Evolutionary conservation across 2,329 filamentous ascomycete genomes (phyloP).

Genomic region (Dothideomycetidae sp.): DNA sequence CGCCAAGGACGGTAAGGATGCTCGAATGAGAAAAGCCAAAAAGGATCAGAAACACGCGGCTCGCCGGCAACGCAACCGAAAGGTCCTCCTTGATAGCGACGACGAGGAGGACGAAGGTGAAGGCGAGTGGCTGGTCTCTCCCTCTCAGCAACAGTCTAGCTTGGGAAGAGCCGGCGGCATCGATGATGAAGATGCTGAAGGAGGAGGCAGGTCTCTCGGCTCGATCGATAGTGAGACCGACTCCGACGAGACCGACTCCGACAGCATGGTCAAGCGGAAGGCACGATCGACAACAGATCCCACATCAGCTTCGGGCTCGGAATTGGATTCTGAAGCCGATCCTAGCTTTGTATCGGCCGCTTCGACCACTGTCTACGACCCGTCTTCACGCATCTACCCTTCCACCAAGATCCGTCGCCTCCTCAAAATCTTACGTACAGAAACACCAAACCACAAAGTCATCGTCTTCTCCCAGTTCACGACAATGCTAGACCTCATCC

Average conservation of each 20-base stretch:
- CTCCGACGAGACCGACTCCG: constrained; percentile 35
- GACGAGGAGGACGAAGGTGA: constrained; percentile 46
- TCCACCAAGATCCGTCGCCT: constrained; percentile 90
- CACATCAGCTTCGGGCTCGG: constrained; percentile 17
- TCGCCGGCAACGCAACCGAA: constrained; percentile 34
- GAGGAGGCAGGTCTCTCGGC: constrained; percentile 64
- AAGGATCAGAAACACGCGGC: constrained; percentile 18
- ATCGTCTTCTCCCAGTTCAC: constrained; percentile 99
- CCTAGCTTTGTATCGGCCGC: constrained; percentile 8
- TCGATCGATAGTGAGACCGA: constrained; percentile 53
- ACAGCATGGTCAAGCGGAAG: constrained; percentile 10
- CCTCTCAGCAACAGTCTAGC: constrained; percentile 45
- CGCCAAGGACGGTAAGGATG: constrained; percentile 18
- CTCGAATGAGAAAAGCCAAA: constrained; percentile 13
- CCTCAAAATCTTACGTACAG: constrained; percentile 62
- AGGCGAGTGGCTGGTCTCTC: constrained; percentile 66
- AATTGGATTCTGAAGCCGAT: constrained; percentile 29
- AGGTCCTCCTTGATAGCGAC: constrained; percentile 49
- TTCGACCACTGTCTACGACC: constrained; percentile 14
- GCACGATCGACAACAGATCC: constrained; percentile 25
- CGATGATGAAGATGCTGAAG: constrained; percentile 80
- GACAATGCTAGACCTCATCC: constrained; percentile 90
- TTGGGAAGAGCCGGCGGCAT: constrained; percentile 55
- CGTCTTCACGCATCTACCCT: constrained; percentile 37
- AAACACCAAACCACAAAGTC: constrained; percentile 76